A percentile compares a stretch with the other conserved stretches of the same genome.
Evolutionary conservation across 352 stramenopile species (phyloP).

Genomic region (Pythium aphanidermatum): DNA sequence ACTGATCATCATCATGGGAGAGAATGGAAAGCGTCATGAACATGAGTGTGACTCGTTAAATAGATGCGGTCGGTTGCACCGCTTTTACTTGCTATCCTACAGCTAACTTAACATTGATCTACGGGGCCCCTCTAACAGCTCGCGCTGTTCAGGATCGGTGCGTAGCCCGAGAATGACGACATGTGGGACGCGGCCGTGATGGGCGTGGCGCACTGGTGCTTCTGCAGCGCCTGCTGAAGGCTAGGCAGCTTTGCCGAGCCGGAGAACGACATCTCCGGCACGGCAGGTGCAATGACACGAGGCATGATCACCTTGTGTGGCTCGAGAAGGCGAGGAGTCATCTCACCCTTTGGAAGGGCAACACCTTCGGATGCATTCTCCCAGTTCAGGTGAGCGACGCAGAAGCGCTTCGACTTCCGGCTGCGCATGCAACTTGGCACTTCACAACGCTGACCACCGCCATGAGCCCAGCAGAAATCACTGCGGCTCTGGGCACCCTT

Average conservation of each 20-base stretch:
- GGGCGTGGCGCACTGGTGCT: constrained; percentile 1
- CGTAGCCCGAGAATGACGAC: too few species aligned
- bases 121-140: neutral
- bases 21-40: too few species aligned
- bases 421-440: constrained; percentile 51
- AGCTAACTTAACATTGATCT: neutral
- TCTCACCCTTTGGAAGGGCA: neutral
- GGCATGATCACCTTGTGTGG: neutral
- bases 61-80: too few species aligned
- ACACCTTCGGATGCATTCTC: constrained; percentile 16
- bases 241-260: neutral
- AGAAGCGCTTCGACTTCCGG: constrained; percentile 60
- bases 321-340: neutral
- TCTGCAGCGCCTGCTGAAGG: constrained; percentile 1
- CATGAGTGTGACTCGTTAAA: too few species aligned
- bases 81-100: neutral
- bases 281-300: neutral
- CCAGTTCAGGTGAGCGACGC: constrained; percentile 47
- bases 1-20: too few species aligned
- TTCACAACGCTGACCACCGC: constrained; percentile 56
- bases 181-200: too few species aligned
- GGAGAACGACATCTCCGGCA: neutral
- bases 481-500: constrained; percentile 56
- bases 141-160: too few species aligned
- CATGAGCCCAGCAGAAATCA: constrained; percentile 58